Base-by-base conservation (phyloP, 2,329 filamentous ascomycete genomes). In the Arthrinium puccinioides region DNA sequence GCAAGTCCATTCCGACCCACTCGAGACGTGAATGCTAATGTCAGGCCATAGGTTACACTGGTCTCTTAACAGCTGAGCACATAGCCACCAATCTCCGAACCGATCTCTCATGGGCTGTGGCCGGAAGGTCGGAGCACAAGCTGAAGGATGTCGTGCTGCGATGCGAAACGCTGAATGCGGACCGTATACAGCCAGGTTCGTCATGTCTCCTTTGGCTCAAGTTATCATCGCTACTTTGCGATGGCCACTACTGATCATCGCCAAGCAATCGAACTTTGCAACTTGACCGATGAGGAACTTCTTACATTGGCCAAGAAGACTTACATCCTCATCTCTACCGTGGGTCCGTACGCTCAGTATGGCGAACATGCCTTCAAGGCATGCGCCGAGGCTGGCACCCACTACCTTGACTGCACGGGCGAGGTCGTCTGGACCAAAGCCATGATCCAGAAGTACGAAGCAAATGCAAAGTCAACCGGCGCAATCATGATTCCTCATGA, bases 111-210 rank as follows among this genome's bases (percentile, higher is more conserved):
- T 59, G 56, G 56, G 56, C 56, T 9, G 44, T 58, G 34, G 56
- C 56, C 31, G 56, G 56, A 16, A 53, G 56, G n/a, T 59, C 56
- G 15, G 42, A 40, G 19, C 48, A 52, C 32, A 59, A 95, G 59
- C 72, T 97, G 5, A 73, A 83, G 47, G 62, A 64, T 27, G 61
- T 96, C 9, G 76, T 79, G 7, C 66, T 78, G 36, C 77, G 85
- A 38, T 72, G 89, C 55, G 78, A 79, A 50, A 56, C 63, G 39
- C 52, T 84, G 41, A 84, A 84, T 54, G 68, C 79, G 3, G 80
- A 94, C 57, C 80, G 89, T 37, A 54, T 66, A 24, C 72, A 76
- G 37, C 87, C 88, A 53, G 76, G 83, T 85, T 72, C 51, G 62
- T 49, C 32, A 14, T 23, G 14, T 4, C 20, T 9, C 19, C 5